Evolutionary conservation across 345 rosid species (phyloP), one percentile per base, ranked within the genome.

Genomic region (Psidium guajava): DNA sequence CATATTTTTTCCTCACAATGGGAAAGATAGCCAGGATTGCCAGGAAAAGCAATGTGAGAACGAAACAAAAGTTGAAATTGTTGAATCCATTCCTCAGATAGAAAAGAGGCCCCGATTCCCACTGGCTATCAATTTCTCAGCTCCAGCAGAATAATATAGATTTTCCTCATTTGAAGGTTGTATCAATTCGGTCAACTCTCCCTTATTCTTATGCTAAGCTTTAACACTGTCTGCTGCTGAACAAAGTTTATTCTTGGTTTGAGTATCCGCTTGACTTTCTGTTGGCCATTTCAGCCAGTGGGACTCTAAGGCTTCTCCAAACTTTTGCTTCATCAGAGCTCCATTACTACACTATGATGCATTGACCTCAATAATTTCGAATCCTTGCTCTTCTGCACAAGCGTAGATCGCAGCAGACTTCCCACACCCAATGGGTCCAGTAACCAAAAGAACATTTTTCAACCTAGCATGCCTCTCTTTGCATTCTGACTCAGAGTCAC

Each of bases 331-430:
- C 88, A 97, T 90, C 84, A 89, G 77, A 82, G 94, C 87, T 88
- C 99, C 98, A 88, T 89, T 94, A 86, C 98, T 93, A 91, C 93
- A 93, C 77, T 96, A 98, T 69, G 99, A 97, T 89, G 99, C 89
- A 91, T 93, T 97, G 52, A 93, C 93, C 99, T 97, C 99, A 56
- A 96, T 90, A 85, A 97, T 89, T 94, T 93, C 91, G 83, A 92
- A 97, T 54, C 97, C 98, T 85, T 95, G 95, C 88, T 96, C 99
- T 90, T 91, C 93, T 5, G 99, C 99, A 88, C 99, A 97, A 84
- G 99, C 98, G 80, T 91, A 93, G 83, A 97, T 87, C 85, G 98
- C 98, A 44, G 99, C 96, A 86, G 99, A 95, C 87, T 97, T 97
- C 89, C 99, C 99, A 90, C 99, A 91, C 99, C 77, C 57, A 85